A percentile compares a stretch with the other conserved stretches of the same genome.
These are phyloP conservation scores for Thielaviopsis ethacetica DNA, from an alignment of 2,329 filamentous ascomycete species.

Conservation along the genomic window DNA sequence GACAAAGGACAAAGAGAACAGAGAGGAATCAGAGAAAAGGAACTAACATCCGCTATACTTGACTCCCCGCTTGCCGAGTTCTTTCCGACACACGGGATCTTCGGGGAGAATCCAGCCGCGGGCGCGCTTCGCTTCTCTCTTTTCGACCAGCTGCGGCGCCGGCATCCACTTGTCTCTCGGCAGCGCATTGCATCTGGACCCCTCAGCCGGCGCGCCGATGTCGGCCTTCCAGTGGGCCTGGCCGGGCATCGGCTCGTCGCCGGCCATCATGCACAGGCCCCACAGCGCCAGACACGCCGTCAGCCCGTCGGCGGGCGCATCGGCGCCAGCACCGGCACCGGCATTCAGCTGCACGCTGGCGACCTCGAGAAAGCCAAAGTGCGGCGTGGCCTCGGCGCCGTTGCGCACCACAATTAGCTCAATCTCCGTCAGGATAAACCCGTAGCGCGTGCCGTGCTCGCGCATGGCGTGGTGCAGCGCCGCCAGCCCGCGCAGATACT, in stretches of 20 bases:
- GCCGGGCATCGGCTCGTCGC: constrained; percentile 40
- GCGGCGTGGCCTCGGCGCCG: constrained; percentile 52
- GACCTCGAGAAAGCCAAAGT: constrained; percentile 82
- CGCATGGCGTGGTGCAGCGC: constrained; percentile 86
- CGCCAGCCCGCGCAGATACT: constrained; percentile 74
- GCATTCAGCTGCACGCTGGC: constrained; percentile 40
- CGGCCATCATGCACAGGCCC: constrained; percentile 59
- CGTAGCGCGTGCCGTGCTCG: constrained; percentile 82
- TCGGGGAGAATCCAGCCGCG: constrained; percentile 64
- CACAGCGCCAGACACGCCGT: constrained; percentile 62
- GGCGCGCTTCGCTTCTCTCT: constrained; percentile 56
- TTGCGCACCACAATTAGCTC: constrained; percentile 82
- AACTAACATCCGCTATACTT: constrained; percentile 6
- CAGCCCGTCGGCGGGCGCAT: constrained; percentile 30
- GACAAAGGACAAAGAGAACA: too few relatives aligned
- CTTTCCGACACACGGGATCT: constrained; percentile 54
- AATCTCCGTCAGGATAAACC: constrained; percentile 92
- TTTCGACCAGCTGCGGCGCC: constrained; percentile 54
- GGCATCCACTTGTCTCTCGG: constrained; percentile 64
- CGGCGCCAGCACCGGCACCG: constrained; percentile 9
- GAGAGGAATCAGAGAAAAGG: background rate
- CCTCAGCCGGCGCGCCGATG: constrained; percentile 58
- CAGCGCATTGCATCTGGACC: constrained; percentile 52
- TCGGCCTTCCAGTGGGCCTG: constrained; percentile 51
- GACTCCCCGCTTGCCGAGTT: constrained; percentile 51